Percentiles rank a stretch among this genome's conserved stretches.
These are phyloP conservation scores for Beauveria medogensis DNA, from an alignment of 2,329 filamentous ascomycete species.

Conservation along the genomic window DNA sequence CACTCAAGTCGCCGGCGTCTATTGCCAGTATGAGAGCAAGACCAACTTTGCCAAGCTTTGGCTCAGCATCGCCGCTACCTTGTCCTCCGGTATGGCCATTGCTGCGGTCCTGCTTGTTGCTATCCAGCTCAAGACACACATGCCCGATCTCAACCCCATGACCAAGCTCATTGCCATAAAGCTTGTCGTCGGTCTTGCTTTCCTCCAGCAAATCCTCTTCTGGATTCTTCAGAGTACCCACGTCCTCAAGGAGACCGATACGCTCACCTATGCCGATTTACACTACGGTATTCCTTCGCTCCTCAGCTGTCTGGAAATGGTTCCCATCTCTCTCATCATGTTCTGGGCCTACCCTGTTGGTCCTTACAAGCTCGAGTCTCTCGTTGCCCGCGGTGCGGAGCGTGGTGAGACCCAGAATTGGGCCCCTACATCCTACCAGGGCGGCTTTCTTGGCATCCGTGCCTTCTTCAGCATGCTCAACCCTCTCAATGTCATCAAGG, in stretches of 20 bases:
- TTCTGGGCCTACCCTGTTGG: slow-evolving; percentile 17
- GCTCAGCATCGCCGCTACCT: slow-evolving; percentile 20
- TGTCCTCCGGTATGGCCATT: slow-evolving; percentile 18
- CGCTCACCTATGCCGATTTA: slow-evolving; percentile 17
- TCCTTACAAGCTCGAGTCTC: slow-evolving; percentile 17
- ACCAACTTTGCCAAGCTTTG: slow-evolving; percentile 24
- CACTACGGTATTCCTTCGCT: slow-evolving; percentile 18
- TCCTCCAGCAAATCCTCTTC: slow-evolving; percentile 19
- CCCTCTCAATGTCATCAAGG: slow-evolving; percentile 13
- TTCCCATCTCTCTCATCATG: slow-evolving; percentile 18
- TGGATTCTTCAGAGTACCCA: slow-evolving; percentile 18
- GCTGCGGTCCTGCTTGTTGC: slow-evolving; percentile 18
- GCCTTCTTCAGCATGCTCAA: slow-evolving; percentile 13
- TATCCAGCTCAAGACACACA: slow-evolving; percentile 10
- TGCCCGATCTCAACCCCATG: slow-evolving; percentile 11
- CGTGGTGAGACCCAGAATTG: slow-evolving; percentile 10
- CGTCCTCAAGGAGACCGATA: slow-evolving; percentile 14
- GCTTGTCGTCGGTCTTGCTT: slow-evolving; percentile 19
- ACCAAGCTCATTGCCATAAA: slow-evolving; percentile 12
- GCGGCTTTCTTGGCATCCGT: slow-evolving; percentile 15
- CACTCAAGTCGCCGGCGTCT: slow-evolving; percentile 21
- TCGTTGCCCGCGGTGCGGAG: slow-evolving; percentile 4
- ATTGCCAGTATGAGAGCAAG: slow-evolving; percentile 22
- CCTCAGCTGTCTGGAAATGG: slow-evolving; percentile 20
- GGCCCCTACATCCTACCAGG: slow-evolving; percentile 16